Percentiles rank a stretch among this genome's conserved stretches.
These are phyloP conservation scores for Wickerhamiella alocasiicola DNA, from an alignment of 805 yeast genomes.

Conservation along the genomic window DNA sequence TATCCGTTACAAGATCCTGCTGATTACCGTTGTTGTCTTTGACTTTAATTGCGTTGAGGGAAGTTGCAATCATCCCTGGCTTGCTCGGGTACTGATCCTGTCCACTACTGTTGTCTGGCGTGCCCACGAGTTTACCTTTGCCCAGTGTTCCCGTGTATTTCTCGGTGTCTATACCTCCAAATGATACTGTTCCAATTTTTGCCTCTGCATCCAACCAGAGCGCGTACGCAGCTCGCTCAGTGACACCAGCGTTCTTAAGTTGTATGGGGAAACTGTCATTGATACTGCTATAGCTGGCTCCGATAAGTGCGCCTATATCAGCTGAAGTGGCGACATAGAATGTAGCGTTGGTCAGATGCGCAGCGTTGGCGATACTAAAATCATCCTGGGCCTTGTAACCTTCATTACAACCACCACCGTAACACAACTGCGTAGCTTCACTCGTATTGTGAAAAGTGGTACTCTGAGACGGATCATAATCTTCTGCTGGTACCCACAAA, in stretches of 20 bases:
- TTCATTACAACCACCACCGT: conserved; percentile 34
- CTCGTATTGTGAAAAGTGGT: conserved; percentile 2
- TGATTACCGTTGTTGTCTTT: neutral
- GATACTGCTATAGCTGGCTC: conserved; percentile 30
- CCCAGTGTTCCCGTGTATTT: conserved; percentile 34
- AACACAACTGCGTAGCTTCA: too few relatives aligned
- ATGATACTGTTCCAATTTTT: conserved; percentile 26
- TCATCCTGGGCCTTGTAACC: conserved; percentile 40
- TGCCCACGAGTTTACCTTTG: too few relatives aligned
- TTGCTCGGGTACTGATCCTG: too few relatives aligned
- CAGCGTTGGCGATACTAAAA: conserved; percentile 35
- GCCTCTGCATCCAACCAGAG: conserved; percentile 26
- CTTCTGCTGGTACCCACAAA: neutral
- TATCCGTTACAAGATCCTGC: neutral
- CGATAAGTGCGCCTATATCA: conserved; percentile 9
- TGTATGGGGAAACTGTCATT: conserved; percentile 31
- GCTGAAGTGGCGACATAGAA: too few relatives aligned
- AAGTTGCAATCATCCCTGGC: too few relatives aligned
- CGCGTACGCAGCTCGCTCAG: conserved; percentile 29
- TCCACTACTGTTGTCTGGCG: too few relatives aligned
- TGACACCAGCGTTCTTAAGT: conserved; percentile 26
- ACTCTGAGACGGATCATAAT: conserved; percentile 24
- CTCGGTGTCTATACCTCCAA: conserved; percentile 41
- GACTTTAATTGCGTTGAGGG: neutral
- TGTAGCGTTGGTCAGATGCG: too few relatives aligned